These are phyloP conservation scores for Leishmania aethiopica DNA, from an alignment of 208 protist genomes.

Conservation along the genomic window DNA sequence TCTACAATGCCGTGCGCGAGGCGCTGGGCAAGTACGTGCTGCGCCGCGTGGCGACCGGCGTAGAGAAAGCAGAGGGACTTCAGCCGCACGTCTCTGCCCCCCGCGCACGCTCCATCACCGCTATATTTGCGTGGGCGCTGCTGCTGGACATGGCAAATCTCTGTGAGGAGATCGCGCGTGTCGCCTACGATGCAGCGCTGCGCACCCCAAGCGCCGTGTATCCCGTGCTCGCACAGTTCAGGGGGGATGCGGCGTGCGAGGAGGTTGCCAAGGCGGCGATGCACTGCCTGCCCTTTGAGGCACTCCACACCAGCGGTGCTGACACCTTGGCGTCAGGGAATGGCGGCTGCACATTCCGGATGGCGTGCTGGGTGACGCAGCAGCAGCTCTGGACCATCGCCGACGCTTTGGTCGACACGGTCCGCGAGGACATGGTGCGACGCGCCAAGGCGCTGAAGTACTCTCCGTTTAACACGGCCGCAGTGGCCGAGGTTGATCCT, in stretches of 20 bases:
- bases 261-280: slow-evolving; percentile 67
- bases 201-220: slow-evolving; percentile 18
- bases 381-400: slow-evolving; percentile 58
- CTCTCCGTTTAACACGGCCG: slow-evolving; percentile 25
- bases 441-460: slow-evolving; percentile 37
- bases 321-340: not conserved
- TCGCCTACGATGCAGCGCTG: slow-evolving; percentile 26
- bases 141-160: slow-evolving; percentile 68
- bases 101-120: slow-evolving; percentile 35
- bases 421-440: slow-evolving; percentile 61
- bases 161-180: slow-evolving; percentile 59
- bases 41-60: slow-evolving; percentile 42
- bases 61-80: not conserved
- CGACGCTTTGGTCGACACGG: slow-evolving; percentile 52
- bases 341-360: slow-evolving; percentile 35
- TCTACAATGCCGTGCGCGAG: slow-evolving; percentile 54
- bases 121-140: slow-evolving; percentile 62
- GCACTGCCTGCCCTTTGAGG: slow-evolving; percentile 90
- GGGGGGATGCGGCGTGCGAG: slow-evolving; percentile 50
- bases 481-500: slow-evolving; percentile 23
- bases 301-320: slow-evolving; percentile 20
- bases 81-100: not conserved
- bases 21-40: slow-evolving; percentile 75
- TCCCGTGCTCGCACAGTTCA: slow-evolving; percentile 67
- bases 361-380: slow-evolving; percentile 70